Evolutionary conservation across 2,329 filamentous ascomycete genomes (phyloP), one percentile per base, ranked within the genome.

Genomic region (Phialocephala subalpina): DNA sequence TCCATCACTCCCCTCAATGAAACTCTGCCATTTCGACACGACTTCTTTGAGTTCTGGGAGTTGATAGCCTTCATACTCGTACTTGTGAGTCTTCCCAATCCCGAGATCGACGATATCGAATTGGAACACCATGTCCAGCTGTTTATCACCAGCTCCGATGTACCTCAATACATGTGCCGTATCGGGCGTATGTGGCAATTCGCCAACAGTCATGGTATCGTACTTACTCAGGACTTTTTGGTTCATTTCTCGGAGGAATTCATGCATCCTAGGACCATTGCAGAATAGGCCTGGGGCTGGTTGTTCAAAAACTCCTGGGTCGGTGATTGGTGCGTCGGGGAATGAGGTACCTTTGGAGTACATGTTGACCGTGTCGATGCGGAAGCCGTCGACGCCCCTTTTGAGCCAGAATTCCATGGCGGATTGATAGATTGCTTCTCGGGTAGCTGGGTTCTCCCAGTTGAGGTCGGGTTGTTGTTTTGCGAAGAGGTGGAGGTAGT

Each of bases 381-480:
- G 84, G 80, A 92, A 93, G 3, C 90, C 90, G 56, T 90, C 87
- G 0, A 92, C 88, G 2, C 92, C 92, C 36, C 87, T 86, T 58
- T 92, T 81, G 0, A 96, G 84, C 93, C 93, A 96, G 76, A 94
- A 96, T 35, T 86, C 84, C 86, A 94, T 91, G 5, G 90, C 84
- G 18, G 86, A 84, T 38, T 90, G 83, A 76, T 93, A 91, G 7
- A 94, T 88, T 1, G 91, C 92, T 55, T 86, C 80, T 18, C 92
- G 85, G 0, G 91, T 86, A 11, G 85, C 86, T 0, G 83, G 82
- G 64, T 90, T 91, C 74, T 94, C 91, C 92, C 92, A 96, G 78
- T 96, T 96, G n/a, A 96, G 82, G 72, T 96, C 93, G 0, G 93
- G 92, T 76, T 95, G 92, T 69, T 92, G 87, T 5, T 85, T 85